phyloP scores from a whole-genome alignment of 805 yeast species.

The Teunomyces funiuensis region DNA sequence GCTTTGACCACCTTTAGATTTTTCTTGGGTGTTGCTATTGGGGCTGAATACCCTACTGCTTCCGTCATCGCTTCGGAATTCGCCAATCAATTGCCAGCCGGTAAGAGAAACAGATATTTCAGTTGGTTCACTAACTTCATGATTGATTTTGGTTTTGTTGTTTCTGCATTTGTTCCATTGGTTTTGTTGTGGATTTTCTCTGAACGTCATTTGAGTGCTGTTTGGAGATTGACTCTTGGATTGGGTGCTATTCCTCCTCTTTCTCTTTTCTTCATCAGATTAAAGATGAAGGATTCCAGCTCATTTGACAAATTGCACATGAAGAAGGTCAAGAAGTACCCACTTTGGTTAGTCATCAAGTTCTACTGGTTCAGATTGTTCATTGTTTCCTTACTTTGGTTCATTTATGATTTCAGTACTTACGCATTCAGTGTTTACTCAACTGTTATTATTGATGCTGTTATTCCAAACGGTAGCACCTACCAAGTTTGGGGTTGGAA shows the following conservation, averaged over 20 bases:
- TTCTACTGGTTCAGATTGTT: constrained; percentile 81
- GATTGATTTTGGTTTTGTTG: constrained; percentile 87
- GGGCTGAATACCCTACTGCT: constrained; percentile 94
- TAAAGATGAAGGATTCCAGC: constrained; percentile 71
- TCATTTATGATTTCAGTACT: constrained; percentile 82
- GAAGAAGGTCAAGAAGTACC: constrained; percentile 55
- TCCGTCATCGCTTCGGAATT: constrained; percentile 94
- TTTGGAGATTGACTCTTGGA: constrained; percentile 91
- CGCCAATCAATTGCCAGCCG: constrained; percentile 72
- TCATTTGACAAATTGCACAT: constrained; percentile 70
- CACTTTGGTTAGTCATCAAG: constrained; percentile 67
- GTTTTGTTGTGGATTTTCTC: constrained; percentile 82
- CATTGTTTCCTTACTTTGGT: constrained; percentile 81
- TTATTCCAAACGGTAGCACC: constrained; percentile 61
- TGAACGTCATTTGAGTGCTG: constrained; percentile 65
- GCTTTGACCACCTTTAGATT: constrained; percentile 84
- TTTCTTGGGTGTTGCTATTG: constrained; percentile 87
- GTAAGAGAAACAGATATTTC: constrained; percentile 85
- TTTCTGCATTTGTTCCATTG: constrained; percentile 81
- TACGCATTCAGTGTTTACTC: constrained; percentile 89
- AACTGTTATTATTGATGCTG: constrained; percentile 58
- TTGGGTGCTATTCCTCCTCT: constrained; percentile 88
- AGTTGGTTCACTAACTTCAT: constrained; percentile 84
- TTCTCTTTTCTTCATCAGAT: constrained; percentile 72
- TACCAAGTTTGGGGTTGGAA: constrained; percentile 89